A percentile compares a stretch with the other conserved stretches of the same genome.
phyloP scores from a whole-genome alignment of 768 basidiomycete genomes.

The Trametes cinnabarina region DNA sequence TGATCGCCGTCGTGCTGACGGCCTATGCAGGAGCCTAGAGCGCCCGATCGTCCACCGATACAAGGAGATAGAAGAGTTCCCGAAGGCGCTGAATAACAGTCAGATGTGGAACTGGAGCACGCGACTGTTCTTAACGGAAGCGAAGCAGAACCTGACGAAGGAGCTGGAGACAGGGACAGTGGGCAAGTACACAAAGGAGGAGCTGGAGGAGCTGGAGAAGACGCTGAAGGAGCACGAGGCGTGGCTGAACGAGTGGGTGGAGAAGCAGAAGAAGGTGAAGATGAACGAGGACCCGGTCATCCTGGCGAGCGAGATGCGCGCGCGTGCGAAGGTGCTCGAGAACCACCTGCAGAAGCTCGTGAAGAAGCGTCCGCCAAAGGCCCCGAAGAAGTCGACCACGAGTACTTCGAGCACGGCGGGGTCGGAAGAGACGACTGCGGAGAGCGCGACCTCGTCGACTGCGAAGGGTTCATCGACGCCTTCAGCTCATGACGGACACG shows the following conservation, averaged over 20 bases:
- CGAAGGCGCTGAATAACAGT: conserved; percentile 74
- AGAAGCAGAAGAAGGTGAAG: conserved; percentile 75
- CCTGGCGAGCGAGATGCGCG: conserved; percentile 81
- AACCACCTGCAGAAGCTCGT: conserved; percentile 64
- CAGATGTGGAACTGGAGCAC: conserved; percentile 90
- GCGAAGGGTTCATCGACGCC: conserved; percentile 2
- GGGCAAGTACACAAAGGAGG: conserved; percentile 83
- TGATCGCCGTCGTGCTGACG: neutral
- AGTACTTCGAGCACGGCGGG: conserved; percentile 21
- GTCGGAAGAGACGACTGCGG: conserved; percentile 19
- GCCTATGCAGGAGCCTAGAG: conserved; percentile 60
- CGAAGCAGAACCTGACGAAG: conserved; percentile 67
- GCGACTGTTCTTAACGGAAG: conserved; percentile 81
- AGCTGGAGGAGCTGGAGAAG: conserved; percentile 76
- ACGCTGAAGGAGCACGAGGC: conserved; percentile 73
- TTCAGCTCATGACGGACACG: neutral
- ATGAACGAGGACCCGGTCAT: conserved; percentile 84
- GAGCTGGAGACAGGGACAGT: conserved; percentile 59
- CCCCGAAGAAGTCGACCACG: conserved; percentile 44
- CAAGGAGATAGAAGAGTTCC: conserved; percentile 85
- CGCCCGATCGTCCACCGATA: conserved; percentile 83
- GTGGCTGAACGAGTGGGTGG: conserved; percentile 82
- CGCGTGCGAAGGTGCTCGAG: conserved; percentile 78
- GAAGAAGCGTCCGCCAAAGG: conserved; percentile 67
- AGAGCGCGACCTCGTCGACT: conserved; percentile 18